Base-by-base conservation (phyloP, 1,139 yeast genomes). In the Pneumocystis murina region DNA sequence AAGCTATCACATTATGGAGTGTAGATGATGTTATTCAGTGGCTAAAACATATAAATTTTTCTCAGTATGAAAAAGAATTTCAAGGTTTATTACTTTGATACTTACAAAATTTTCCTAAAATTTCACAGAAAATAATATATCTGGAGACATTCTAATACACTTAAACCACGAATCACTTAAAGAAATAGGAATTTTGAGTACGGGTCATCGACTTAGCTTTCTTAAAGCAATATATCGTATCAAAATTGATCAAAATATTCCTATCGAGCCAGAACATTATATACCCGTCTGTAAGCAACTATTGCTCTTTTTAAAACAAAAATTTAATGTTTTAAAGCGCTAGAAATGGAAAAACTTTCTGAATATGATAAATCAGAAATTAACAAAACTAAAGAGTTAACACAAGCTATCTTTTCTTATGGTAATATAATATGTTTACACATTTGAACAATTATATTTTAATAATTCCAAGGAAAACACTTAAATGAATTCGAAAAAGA, bases 191-290 rank as follows among this genome's bases (percentile, higher is more conserved):
- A 73, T 77, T 35, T 59, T 64, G 35, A 69, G 75, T 8, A 73
- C 76, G 3, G 80, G 80, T 62, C 79, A 78, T 66, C 71, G 79
- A 30, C 69, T 78, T 40, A 70, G 70, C 43, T 72, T 77, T 28
- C 71, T 77, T 48, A 71, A 72, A 64, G 73, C 76, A 28, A 71
- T 76, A 35, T 75, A 75, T 68, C 70, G 71, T 41, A 66, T 75
- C 59, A 70, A 71, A 41, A 66, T 67, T 3, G 68, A 69, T 35
- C 74, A 73, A 43, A 69, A 71, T 35, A 66, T 72, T 35, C 71
- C 71, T 5, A 62, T 72, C 14, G 75, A 71, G 33, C 68, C 69
- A 4, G 73, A 72, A 40, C 70, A 73, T 60, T 75, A 63, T 57
- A 66, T 69, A 12, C 71, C 71, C 10, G 55, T 66, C 33, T 40